phyloP scores from a whole-genome alignment of 2,329 filamentous ascomycete species.

The Sordariomycetes sp. region DNA sequence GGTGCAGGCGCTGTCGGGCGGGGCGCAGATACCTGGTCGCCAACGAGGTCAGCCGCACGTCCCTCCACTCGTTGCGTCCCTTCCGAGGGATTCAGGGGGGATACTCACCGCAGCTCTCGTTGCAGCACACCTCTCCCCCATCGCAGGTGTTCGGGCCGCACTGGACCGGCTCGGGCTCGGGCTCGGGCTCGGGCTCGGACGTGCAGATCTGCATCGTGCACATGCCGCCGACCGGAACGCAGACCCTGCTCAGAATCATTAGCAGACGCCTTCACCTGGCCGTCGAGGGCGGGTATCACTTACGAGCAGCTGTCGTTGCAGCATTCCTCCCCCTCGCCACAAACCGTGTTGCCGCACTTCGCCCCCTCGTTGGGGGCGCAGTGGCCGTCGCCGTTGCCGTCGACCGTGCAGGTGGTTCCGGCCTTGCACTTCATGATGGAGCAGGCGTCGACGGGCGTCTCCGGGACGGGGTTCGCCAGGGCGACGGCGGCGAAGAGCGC shows the following conservation, averaged over 20 bases:
- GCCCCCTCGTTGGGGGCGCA: not conserved
- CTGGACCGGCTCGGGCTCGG: not conserved
- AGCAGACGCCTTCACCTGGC: not conserved
- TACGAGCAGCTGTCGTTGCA: slow-evolving; percentile 9
- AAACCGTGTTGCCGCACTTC: not conserved
- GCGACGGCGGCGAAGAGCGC: not conserved
- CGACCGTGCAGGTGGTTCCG: not conserved
- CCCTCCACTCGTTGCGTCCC: not conserved
- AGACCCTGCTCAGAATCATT: not conserved
- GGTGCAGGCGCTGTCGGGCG: slow-evolving; percentile 1
- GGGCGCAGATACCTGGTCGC: slow-evolving; percentile 4
- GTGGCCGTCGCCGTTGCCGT: not conserved
- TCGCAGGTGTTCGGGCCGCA: slow-evolving; percentile 1
- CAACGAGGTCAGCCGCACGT: not conserved
- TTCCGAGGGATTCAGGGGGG: not conserved
- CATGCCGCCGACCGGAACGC: not conserved
- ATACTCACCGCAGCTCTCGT: not conserved
- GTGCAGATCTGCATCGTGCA: not conserved
- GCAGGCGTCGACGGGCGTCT: not conserved
- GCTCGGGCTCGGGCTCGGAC: not conserved
- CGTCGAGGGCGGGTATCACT: not conserved
- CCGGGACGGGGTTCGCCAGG: not conserved
- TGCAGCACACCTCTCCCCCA: not conserved
- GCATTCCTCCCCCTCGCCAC: slow-evolving; percentile 6
- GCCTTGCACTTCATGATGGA: not conserved